A percentile compares a stretch with the other conserved stretches of the same genome.
Conservation (phyloP, 2,329 filamentous ascomycete genomes). For the Fusarium nisikadoi region DNA sequence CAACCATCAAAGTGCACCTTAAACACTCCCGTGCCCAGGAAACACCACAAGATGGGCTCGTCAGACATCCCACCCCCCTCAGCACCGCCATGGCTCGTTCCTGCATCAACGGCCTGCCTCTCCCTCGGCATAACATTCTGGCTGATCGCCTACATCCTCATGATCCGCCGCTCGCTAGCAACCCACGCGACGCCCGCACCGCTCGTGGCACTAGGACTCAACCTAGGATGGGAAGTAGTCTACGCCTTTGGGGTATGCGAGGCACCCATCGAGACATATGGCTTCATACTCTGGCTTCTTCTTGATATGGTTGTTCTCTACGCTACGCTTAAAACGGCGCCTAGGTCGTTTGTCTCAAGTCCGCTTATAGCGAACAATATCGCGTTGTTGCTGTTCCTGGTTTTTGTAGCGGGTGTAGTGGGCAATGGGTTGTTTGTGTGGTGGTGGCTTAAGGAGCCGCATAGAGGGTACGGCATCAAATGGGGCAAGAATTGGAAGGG, state of each 20-base stretch:
- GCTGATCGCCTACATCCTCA: slow-evolving; percentile 59
- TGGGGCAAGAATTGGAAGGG: slow-evolving; percentile 58
- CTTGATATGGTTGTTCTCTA: slow-evolving; percentile 61
- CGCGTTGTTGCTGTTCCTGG: slow-evolving; percentile 48
- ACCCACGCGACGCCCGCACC: slow-evolving; percentile 63
- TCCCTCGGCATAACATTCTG: slow-evolving; percentile 53
- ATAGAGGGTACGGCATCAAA: slow-evolving; percentile 55
- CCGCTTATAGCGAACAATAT: slow-evolving; percentile 56
- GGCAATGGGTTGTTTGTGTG: slow-evolving; percentile 56
- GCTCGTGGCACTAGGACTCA: slow-evolving; percentile 58
- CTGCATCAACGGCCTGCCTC: slow-evolving; percentile 49
- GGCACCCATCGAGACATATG: slow-evolving; percentile 53
- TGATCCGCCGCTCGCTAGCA: slow-evolving; percentile 56
- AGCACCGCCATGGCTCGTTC: slow-evolving; percentile 53
- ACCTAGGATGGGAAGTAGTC: slow-evolving; percentile 64
- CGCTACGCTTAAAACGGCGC: slow-evolving; percentile 56
- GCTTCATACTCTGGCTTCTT: slow-evolving; percentile 60
- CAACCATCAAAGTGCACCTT: not conserved
- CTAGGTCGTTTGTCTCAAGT: slow-evolving; percentile 55
- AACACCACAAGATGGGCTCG: slow-evolving; percentile 50
- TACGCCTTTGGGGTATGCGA: slow-evolving; percentile 60
- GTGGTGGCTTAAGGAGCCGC: slow-evolving; percentile 60
- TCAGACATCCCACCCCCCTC: slow-evolving; percentile 51
- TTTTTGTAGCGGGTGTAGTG: slow-evolving; percentile 51
- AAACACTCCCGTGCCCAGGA: not conserved